Evolutionary conservation across 2,329 filamentous ascomycete species (phyloP), one percentile per base, ranked within the genome.

Genomic region (Dactylellina drechsleri): DNA sequence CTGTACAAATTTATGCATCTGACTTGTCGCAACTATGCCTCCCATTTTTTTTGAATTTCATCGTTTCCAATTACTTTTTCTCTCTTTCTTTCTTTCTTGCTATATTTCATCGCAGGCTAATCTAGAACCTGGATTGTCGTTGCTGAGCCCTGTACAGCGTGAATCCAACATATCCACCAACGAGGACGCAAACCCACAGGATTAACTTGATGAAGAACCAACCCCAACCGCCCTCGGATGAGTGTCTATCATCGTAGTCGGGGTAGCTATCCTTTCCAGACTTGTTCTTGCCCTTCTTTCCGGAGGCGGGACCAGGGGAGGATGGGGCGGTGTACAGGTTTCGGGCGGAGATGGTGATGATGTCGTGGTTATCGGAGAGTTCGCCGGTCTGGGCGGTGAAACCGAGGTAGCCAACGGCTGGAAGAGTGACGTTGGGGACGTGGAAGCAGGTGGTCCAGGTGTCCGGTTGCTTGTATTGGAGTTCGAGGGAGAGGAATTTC

Each of bases 331-430:
- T 87, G 84, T 98, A 98, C 76, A 99, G 85, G 83, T 97, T 99
- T 85, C 91, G 91, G 68, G 94, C 90, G 77, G 89, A 86, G 79
- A 99, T 87, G 59, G 89, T 91, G 81, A 98, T 89, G 82, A 99
- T 96, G 83, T 99, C 95, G 86, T 97, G 94, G 86, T 97, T 97
- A 84, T 99, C 95, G 73, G 49, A 57, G 78, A 99, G 88, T 85
- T 99, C 94, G 80, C 95, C 95, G 15, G 95, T 98, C 85, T 98
- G 94, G 67, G 92, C 91, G 79, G 88, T 90, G 84, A 92, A 92
- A 71, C 90, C 90, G 26, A 92, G 87, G 82, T 92, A 92, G 41
- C 88, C 86, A 57, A 91, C 89, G 71, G 88, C 85, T 65, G 95
- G 95, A 78, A 99, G 90, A 79, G 91, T 89, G 79, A 89, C 85